Evolutionary conservation across 495 filamentous ascomycete species (phyloP).

Genomic region (Aspergillus haitiensis): DNA sequence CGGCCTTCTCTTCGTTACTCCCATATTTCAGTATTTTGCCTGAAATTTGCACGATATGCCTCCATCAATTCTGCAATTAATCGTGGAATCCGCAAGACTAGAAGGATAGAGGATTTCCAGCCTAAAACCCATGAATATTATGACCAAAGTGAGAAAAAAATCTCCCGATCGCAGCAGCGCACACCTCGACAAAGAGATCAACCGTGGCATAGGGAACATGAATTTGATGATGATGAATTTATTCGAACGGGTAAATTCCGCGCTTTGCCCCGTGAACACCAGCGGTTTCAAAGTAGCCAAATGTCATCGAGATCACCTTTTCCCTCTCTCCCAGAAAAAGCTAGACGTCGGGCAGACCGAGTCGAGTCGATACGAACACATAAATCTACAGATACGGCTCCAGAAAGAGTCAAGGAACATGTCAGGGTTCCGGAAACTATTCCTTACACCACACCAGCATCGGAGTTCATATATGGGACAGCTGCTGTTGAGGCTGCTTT

Average conservation of each 20-base stretch:
- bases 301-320: neutral
- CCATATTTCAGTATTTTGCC: neutral
- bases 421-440: conserved; percentile 57
- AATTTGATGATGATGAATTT: conserved; percentile 39
- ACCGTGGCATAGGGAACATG: neutral
- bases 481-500: conserved; percentile 82
- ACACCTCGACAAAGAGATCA: neutral
- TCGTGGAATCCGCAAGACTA: conserved; percentile 50
- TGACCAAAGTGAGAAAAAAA: neutral
- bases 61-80: conserved; percentile 59
- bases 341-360: neutral
- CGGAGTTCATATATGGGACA: conserved; percentile 86
- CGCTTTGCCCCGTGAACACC: conserved; percentile 30
- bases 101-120: conserved; percentile 15
- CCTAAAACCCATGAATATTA: neutral
- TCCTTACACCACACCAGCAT: conserved; percentile 80
- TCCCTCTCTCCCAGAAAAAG: neutral
- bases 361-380: conserved; percentile 22
- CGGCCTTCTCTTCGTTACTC: conserved; percentile 9
- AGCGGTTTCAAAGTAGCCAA: conserved; percentile 15
- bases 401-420: conserved; percentile 43
- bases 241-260: conserved; percentile 39
- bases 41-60: conserved; percentile 36
- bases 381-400: conserved; percentile 29
- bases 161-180: neutral